Evolutionary conservation across 495 filamentous ascomycete species (phyloP), one percentile per base, ranked within the genome.

Genomic region (Podospora bellae-mahoneyi): DNA sequence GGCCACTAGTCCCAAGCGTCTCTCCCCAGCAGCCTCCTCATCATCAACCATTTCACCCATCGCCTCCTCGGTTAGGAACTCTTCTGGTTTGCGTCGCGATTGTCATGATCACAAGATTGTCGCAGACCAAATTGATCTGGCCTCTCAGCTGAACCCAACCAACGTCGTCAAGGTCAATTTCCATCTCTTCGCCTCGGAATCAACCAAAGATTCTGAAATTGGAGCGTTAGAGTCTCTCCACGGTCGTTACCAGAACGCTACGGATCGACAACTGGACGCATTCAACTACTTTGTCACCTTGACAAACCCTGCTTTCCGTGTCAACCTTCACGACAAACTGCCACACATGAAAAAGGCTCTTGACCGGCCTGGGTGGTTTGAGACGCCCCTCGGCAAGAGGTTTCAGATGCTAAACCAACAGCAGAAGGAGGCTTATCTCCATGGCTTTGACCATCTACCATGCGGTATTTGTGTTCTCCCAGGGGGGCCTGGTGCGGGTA

Each of bases 401-500:
- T 66, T 44, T n/a, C 26, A 56, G 1, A 18, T 48, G 19, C 64
- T 66, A 2, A 61, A 66, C 56, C 56, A 16, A 0, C 64, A 66
- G 20, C 64, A 66, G 27, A 44, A 30, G 10, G 32, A 18, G 5
- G 65, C 64, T 2, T 70, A 66, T 53, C 54, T 62, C 2, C 48
- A 69, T 1, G 65, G 67, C 1, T 66, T 75, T 23, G 20, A 27
- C 13, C 62, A 64, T 2, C 56, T 75, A 23, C 63, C 64, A 13
- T 70, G 66, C 23, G 71, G 69, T 6, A 56, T 73, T 16, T 65
- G 57, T 15, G 65, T 75, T 7, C 64, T 75, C 10, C 70, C 69
- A 13, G 74, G 74, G 0, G 68, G 74, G 32, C 74, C 74, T n/a
- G 74, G 74, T 5, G 69, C 71, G 0, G 74, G 74, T 9, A 75